Conservation (phyloP, 2,329 filamentous ascomycete genomes). For the Aspergillus ustus region DNA sequence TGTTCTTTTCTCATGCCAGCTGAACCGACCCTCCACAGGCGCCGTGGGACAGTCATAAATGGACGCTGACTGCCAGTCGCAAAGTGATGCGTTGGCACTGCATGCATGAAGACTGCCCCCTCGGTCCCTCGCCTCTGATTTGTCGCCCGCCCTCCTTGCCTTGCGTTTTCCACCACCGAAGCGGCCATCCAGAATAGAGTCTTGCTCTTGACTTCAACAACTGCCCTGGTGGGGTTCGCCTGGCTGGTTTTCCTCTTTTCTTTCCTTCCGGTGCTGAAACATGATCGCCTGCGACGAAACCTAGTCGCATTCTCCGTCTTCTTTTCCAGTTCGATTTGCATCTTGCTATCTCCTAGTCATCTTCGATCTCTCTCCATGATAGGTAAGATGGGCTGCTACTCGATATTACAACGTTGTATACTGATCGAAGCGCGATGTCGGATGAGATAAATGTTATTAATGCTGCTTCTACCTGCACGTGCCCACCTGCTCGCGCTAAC, state of each 20-base stretch:
- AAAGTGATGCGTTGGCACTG: constrained; percentile 33
- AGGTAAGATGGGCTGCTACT: background rate
- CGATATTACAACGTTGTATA: background rate
- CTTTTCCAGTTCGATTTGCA: background rate
- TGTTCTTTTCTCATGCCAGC: background rate
- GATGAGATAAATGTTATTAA: constrained; percentile 4
- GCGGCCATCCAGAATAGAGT: background rate
- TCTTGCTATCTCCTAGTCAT: background rate
- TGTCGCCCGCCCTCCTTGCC: constrained; percentile 33
- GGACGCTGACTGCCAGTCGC: background rate
- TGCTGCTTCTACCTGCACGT: constrained; percentile 14
- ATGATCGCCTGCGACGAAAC: constrained; percentile 8
- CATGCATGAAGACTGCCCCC: constrained; percentile 38
- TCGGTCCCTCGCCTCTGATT: constrained; percentile 28
- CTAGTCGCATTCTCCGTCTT: background rate
- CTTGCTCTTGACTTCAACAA: background rate
- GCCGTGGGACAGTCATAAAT: background rate
- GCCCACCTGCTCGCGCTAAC: constrained; percentile 2
- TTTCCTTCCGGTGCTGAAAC: constrained; percentile 9
- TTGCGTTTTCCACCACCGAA: constrained; percentile 22
- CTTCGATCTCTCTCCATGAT: background rate
- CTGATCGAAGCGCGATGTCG: background rate
- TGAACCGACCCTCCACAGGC: constrained; percentile 4
- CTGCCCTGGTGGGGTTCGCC: background rate
- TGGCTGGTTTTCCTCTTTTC: background rate